Conservation (phyloP, 495 filamentous ascomycete species). For the Penicillium arizonense region DNA sequence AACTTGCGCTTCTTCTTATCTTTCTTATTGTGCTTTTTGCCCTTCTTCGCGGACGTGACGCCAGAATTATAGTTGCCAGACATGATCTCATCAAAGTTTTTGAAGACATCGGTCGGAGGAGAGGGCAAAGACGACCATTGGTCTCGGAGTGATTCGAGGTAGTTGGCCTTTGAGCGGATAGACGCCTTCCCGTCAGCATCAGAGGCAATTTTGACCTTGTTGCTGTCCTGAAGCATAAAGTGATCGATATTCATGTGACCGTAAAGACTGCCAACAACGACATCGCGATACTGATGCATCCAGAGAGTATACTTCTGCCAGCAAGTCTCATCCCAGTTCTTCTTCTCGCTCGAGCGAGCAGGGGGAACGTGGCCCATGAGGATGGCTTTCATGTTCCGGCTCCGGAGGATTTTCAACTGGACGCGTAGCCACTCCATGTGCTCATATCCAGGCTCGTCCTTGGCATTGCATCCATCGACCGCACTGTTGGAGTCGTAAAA, state of each 20-base stretch:
- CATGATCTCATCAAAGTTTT: slow-evolving; percentile 5
- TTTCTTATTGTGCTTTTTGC: slow-evolving; percentile 41
- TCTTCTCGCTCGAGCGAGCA: slow-evolving; percentile 77
- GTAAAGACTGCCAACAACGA: slow-evolving; percentile 74
- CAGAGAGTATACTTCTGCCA: slow-evolving; percentile 98
- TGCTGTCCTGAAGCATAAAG: slow-evolving; percentile 87
- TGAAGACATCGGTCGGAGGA: slow-evolving; percentile 35
- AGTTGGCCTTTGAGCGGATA: slow-evolving; percentile 65
- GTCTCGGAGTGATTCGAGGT: slow-evolving; percentile 74
- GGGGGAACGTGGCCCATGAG: slow-evolving; percentile 93
- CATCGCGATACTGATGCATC: slow-evolving; percentile 85
- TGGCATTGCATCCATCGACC: slow-evolving; percentile 79
- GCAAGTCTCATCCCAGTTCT: slow-evolving; percentile 88
- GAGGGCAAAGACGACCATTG: slow-evolving; percentile 74
- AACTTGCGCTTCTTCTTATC: slow-evolving; percentile 55
- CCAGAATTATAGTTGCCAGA: slow-evolving; percentile 12
- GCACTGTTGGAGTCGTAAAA: slow-evolving; percentile 91
- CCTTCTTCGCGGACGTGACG: slow-evolving; percentile 26
- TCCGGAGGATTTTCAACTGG: slow-evolving; percentile 78
- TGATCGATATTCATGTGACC: slow-evolving; percentile 99
- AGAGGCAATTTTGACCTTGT: slow-evolving; percentile 59
- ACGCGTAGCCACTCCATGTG: slow-evolving; percentile 97
- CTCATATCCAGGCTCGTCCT: slow-evolving; percentile 81
- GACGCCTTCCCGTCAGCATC: slow-evolving; percentile 40
- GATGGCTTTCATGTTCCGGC: slow-evolving; percentile 90